Base-by-base conservation (phyloP, 345 rosid genomes). In the Boechera stricta region DNA sequence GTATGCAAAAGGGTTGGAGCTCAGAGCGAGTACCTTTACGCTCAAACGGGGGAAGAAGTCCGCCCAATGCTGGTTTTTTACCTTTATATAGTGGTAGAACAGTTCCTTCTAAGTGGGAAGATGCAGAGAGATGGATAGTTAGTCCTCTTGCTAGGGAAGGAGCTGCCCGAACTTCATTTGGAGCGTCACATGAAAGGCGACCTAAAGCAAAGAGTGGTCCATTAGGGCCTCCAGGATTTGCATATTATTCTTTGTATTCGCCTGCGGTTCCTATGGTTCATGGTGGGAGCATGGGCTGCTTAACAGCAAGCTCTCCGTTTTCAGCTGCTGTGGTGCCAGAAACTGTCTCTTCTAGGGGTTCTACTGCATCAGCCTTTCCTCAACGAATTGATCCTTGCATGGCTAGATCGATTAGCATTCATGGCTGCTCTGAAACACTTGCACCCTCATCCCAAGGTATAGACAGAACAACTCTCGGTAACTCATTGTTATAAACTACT, bases 191-290 rank as follows among this genome's bases (percentile, higher is more conserved):
- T 32, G 77, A 72, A 41, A 80, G 92, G 80, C 81, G 85, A 67
- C 99, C 98, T 13, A 95, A 90, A 78, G 92, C 99, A 4, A 95
- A 95, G 81, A 95, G 99, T 73, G 99, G 99, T 45, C 99, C 99
- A 0, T 88, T 95, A 80, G 98, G 99, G 1, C 94, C 97, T 41
- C 96, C 99, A 35, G 99, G 99, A 35, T 24, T 84, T 81, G 89
- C 94, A 5, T 88, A 84, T 77, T 82, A 88, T 72, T 88, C 96
- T 0, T 57, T 81, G 86, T 90, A 85, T 77, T 90, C 99, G 0
- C 96, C 99, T 77, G 86, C 88, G 1, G 58, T 85, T 75, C 97
- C 87, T 9, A 84, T 85, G 80, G 83, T 83, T 79, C 94, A 85
- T 21, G 91, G 87, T 26, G 82, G 81, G 12, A 86, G 82, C 67